A percentile compares a stretch with the other conserved stretches of the same genome.
Conservation (phyloP, 225 moss, liverwort and hornwort species). For the Takakia lepidozioides region DNA sequence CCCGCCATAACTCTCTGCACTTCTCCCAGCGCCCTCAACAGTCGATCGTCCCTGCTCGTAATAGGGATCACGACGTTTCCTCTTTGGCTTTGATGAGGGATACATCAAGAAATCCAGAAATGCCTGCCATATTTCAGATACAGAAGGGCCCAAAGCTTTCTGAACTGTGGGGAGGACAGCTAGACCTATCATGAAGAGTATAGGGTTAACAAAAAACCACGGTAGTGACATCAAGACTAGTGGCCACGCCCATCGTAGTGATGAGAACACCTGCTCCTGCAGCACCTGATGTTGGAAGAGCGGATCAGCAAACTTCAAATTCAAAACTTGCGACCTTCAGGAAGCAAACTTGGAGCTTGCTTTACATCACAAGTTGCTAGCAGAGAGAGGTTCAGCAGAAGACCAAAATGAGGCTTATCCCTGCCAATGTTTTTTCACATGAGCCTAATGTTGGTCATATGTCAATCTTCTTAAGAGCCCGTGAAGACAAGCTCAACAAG, state of each 20-base stretch:
- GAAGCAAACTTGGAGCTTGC: too few relatives aligned
- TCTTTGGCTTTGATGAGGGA: slow-evolving; percentile 25
- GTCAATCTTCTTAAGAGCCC: too few relatives aligned
- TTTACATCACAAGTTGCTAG: too few relatives aligned
- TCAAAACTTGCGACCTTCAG: too few relatives aligned
- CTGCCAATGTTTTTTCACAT: too few relatives aligned
- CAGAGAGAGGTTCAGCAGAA: too few relatives aligned
- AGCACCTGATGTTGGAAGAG: slow-evolving; percentile 13
- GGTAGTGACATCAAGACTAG: slow-evolving; percentile 29
- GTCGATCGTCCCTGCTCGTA: too few relatives aligned
- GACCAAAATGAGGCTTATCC: too few relatives aligned
- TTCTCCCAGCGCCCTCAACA: too few relatives aligned
- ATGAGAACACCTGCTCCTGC: slow-evolving; percentile 46
- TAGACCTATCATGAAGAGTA: slow-evolving; percentile 39
- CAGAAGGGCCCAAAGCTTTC: slow-evolving; percentile 30
- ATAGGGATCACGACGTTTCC: slow-evolving; percentile 10
- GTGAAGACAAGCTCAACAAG: too few relatives aligned
- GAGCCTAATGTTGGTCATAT: too few relatives aligned
- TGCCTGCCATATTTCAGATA: slow-evolving; percentile 33
- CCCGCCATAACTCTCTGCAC: slow-evolving; percentile 32
- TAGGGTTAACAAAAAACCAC: slow-evolving; percentile 48
- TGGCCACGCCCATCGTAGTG: slow-evolving; percentile 49
- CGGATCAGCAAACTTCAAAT: too few relatives aligned
- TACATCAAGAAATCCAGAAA: slow-evolving; percentile 19
- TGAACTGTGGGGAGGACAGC: slow-evolving; percentile 51